phyloP scores from a whole-genome alignment of 1,284 basidiomycete species.

The Ceratobasidium sp. region DNA sequence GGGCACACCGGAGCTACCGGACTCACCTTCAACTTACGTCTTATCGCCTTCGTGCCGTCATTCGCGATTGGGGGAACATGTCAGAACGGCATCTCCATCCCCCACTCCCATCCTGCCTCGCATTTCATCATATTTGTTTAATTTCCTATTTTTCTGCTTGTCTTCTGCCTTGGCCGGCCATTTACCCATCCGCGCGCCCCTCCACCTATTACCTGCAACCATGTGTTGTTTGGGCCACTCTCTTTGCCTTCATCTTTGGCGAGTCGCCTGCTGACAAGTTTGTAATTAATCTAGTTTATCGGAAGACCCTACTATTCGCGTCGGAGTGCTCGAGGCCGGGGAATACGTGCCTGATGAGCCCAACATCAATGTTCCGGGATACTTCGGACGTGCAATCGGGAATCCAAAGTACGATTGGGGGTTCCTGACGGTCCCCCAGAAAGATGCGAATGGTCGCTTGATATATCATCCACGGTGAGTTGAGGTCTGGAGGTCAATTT shows the following conservation, averaged over 20 bases:
- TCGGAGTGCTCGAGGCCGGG: constrained; percentile 38
- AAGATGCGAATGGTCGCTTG: constrained; percentile 38
- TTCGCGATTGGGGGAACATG: not conserved
- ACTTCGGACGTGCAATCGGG: constrained; percentile 36
- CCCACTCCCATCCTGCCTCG: not conserved
- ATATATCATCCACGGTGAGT: constrained; percentile 43
- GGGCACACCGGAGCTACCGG: too few species aligned
- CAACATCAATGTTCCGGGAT: constrained; percentile 46
- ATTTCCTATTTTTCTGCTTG: constrained; percentile 4
- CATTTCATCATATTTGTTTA: not conserved
- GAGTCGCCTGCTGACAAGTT: not conserved
- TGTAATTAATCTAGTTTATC: constrained; percentile 15
- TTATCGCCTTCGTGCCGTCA: not conserved
- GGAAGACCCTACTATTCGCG: constrained; percentile 30
- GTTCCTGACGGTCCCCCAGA: constrained; percentile 44
- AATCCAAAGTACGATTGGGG: constrained; percentile 45
- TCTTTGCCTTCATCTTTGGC: not conserved
- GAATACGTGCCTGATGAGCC: constrained; percentile 42
- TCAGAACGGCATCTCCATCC: not conserved
- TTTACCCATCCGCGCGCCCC: not conserved
- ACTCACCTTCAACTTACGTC: too few species aligned
- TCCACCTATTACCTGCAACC: not conserved
- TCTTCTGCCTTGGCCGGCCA: not conserved
- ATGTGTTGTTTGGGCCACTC: not conserved
- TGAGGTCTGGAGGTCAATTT: not conserved